Conservation (phyloP, 176 grass and related monocot species). For the bread wheat (Triticum aestivum) region IWGSC_CS_RefSeq_v2.1 NC_057802.1:288879538-288880037, state of each 20-base stretch:
- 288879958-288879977: background rate
- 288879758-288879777: constrained; percentile 17
- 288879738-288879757: background rate
- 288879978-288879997: constrained; percentile 91
- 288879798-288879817: background rate
- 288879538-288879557: constrained; percentile 95
- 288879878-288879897: background rate
- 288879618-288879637: constrained; percentile 18
- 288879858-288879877: too few species aligned
- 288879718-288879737: too few species aligned
- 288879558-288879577: constrained; percentile 81
- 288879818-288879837: background rate
- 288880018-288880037: constrained; percentile 98
- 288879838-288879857: background rate
- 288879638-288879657: background rate
- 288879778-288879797: constrained; percentile 18
- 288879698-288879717: too few species aligned
- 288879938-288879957: constrained; percentile 1
- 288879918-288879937: background rate
- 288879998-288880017: constrained; percentile 99
- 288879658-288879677: too few species aligned
- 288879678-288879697: too few species aligned
- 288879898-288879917: background rate
- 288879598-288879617: constrained; percentile 1
- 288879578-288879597: constrained; percentile 34